Evolutionary conservation across 192 early-diverging fungal genomes (phyloP), one percentile per base, ranked within the genome.

Genomic region (Backusella morwellensis): DNA sequence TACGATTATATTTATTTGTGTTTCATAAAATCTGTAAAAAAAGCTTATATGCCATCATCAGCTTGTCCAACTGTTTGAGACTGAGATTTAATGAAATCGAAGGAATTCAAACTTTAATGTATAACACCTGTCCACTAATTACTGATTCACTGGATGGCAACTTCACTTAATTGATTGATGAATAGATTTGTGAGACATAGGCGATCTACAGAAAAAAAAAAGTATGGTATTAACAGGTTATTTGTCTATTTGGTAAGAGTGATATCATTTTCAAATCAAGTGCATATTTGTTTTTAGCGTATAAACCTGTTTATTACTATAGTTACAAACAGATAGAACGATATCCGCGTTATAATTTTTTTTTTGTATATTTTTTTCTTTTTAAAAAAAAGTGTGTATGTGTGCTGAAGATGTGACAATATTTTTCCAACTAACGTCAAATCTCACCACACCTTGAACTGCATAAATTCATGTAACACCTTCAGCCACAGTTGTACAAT

Each of bases 1-100:
- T 29, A 63, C 56, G 56, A 63, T 63, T 63, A 29, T 29, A 63
- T 63, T 63, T 63, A 63, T 63, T 63, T 63, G 23, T 63, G 23
- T 63, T 63, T 63, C 56, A 63, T 63, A 14, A 21, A 63, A 63
- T 63, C 56, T 63, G 56, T 63, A 63, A 3, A 26, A 59, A 26
- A 59, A 59, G n/a, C 0, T 5, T 29, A 63, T 11, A 1, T 63
- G n/a, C 0, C 54, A 56, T 56, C 54, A 9, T 32, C 32, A 56
- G 7, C 32, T 2, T 11, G 8, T 56, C 7, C n/a, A 23, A 9
- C 12, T 19, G 54, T 56, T 56, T 56, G 54, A 56, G 54, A 56
- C 54, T 56, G 26, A 63, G 56, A 63, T 63, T 63, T 29, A 63
- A 63, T 9, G 8, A 56, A 56, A 9, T 17, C 5, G 8, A 56